These are phyloP conservation scores for Cenococcum geophilum DNA, from an alignment of 495 filamentous ascomycete species.

Conservation along the genomic window DNA sequence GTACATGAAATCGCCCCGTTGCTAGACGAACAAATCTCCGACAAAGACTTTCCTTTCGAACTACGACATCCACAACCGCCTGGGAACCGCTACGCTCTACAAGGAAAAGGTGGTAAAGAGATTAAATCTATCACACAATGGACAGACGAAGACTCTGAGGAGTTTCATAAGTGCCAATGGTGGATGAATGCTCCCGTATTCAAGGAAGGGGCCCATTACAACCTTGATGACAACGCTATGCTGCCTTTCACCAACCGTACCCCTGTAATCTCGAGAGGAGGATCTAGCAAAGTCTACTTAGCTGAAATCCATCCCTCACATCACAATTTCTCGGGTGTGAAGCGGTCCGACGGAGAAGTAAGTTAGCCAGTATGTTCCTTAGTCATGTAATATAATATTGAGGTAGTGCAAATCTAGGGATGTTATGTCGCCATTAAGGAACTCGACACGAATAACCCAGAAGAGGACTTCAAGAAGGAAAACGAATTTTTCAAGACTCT, in stretches of 20 bases:
- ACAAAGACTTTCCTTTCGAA: not conserved
- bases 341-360: not conserved
- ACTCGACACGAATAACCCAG: not conserved
- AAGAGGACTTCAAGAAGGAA: conserved; percentile 2
- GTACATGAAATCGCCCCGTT: not conserved
- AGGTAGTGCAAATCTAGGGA: not conserved
- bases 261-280: not conserved
- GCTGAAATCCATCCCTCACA: conserved; percentile 1
- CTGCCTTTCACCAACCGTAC: conserved; percentile 6
- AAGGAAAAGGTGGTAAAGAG: not conserved
- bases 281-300: conserved; percentile 6
- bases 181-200: not conserved
- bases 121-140: not conserved
- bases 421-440: not conserved
- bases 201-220: not conserved
- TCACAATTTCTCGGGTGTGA: conserved; percentile 1
- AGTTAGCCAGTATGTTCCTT: too few relatives aligned
- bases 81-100: not conserved
- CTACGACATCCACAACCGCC: not conserved
- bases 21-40: not conserved
- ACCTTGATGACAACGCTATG: conserved; percentile 1
- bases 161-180: not conserved
- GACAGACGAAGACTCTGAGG: not conserved
- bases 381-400: not conserved
- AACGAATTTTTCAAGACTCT: not conserved